Evolutionary conservation across 805 yeast species (phyloP).

Genomic region (Kodamaea kaohsiungensis): DNA sequence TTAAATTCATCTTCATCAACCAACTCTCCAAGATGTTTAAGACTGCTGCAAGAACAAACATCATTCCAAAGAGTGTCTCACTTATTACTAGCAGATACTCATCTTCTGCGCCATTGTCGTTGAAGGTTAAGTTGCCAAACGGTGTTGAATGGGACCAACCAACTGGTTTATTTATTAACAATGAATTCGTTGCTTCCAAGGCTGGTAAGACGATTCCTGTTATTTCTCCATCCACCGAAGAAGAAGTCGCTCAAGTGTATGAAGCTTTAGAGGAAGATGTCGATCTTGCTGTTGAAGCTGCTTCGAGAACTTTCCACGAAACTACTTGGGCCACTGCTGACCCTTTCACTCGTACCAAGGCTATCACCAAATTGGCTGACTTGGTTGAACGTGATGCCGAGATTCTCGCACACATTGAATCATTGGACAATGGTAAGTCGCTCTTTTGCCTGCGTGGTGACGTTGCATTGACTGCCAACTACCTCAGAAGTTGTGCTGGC

Average conservation of each 20-base stretch:
- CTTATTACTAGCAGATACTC: not conserved
- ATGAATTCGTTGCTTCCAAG: constrained; percentile 66
- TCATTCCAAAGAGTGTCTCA: not conserved
- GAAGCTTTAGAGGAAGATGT: constrained; percentile 81
- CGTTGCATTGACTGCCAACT: constrained; percentile 65
- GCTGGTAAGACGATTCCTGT: constrained; percentile 62
- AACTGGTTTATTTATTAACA: constrained; percentile 85
- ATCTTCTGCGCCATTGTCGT: constrained; percentile 32
- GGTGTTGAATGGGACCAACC: constrained; percentile 77
- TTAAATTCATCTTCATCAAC: not conserved
- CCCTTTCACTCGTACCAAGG: constrained; percentile 65
- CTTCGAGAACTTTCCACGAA: constrained; percentile 67
- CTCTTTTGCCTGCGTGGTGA: constrained; percentile 70
- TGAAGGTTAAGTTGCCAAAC: constrained; percentile 62
- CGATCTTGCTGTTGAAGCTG: constrained; percentile 84
- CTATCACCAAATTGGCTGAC: constrained; percentile 73
- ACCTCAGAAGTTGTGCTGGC: constrained; percentile 85
- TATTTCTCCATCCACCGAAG: constrained; percentile 69
- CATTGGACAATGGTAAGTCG: constrained; percentile 89
- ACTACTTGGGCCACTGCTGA: constrained; percentile 66
- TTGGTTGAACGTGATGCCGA: constrained; percentile 72
- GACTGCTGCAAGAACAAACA: constrained; percentile 1
- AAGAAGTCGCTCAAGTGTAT: constrained; percentile 64
- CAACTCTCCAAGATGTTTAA: constrained; percentile 1
- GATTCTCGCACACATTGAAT: constrained; percentile 74